Base-by-base conservation (phyloP, 163 green algal genomes). In the Volvox carteri region DNA sequence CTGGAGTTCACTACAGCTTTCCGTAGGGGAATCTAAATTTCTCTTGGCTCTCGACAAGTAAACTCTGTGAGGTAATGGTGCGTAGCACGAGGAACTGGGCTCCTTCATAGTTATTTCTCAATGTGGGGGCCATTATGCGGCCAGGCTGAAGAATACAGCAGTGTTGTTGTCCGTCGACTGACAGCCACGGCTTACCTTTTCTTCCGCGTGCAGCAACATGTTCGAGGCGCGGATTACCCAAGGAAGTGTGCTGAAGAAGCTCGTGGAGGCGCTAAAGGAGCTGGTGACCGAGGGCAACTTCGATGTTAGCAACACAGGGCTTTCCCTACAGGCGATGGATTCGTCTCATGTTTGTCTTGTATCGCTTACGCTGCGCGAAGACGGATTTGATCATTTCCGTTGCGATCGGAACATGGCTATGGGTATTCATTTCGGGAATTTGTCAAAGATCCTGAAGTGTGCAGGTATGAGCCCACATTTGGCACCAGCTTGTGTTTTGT, bases 231-330 rank as follows among this genome's bases (percentile, higher is more conserved):
- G 97, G 3, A 90, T 99, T 1, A 56, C 92, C 19, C 97, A 99
- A 92, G 98, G 96, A n/a, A 91, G 52, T 39, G 92, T 99, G 78
- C 90, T 99, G 30, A 99, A 99, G 94, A 99, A 98, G 92, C 88
- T 99, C 23, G 93, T 99, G 25, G 98, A 99, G 74, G 96, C 97
- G 4, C 95, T 99, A 75, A 99, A 99, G 91, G 98, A 99, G 50
- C 94, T 99, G 19, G 96, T 99, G 25, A 97, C 95, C 2, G 97
- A 99, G 91, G 97, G 96, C 68, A 99, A 99, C 95, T 99, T 99
- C 86, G 98, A 99, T 78, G 76, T 92, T 65, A 91, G 78, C 86
- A 84, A 86, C 60, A 95, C 92, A 28, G 98, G 97, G 28, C 97
- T 99, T 86, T 92, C 87, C 21, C 90, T 99, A 78, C 97, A 99